Percentiles rank a stretch among this genome's conserved stretches.
Evolutionary conservation across 2,329 filamentous ascomycete species (phyloP).

Genomic region (Delphinella strobiligena): DNA sequence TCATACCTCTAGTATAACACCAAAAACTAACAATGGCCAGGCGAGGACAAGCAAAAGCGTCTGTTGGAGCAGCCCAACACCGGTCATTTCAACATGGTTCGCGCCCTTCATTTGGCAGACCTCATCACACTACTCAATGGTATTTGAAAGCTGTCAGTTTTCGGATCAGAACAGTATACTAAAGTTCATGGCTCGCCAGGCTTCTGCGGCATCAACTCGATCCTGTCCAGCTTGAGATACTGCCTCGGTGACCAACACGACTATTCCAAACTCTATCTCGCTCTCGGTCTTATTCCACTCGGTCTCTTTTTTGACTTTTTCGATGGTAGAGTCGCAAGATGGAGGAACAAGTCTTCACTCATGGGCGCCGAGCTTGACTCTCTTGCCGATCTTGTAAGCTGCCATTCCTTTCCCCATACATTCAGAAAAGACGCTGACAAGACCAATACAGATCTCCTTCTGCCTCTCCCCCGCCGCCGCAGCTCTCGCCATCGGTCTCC

Average conservation of each 20-base stretch:
- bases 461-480: slow-evolving; percentile 79
- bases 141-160: slow-evolving; percentile 12
- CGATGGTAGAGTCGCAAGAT: slow-evolving; percentile 91
- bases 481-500: slow-evolving; percentile 80
- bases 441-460: slow-evolving; percentile 96
- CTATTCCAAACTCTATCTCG: slow-evolving; percentile 62
- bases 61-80: slow-evolving; percentile 53
- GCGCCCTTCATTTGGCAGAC: slow-evolving; percentile 63
- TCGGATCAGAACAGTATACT: not conserved
- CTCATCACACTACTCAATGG: slow-evolving; percentile 75
- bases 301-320: slow-evolving; percentile 97
- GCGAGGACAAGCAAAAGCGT: slow-evolving; percentile 67
- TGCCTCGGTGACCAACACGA: slow-evolving; percentile 56
- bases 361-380: slow-evolving; percentile 98
- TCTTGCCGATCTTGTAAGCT: slow-evolving; percentile 81
- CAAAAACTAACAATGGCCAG: no score
- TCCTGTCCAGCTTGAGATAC: slow-evolving; percentile 91
- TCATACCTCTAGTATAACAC: not conserved
- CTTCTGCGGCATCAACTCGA: slow-evolving; percentile 85
- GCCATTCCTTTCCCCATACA: no score
- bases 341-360: slow-evolving; percentile 91
- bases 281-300: slow-evolving; percentile 78
- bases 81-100: slow-evolving; percentile 55
- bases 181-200: slow-evolving; percentile 31
- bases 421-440: no score